phyloP scores from a whole-genome alignment of 2,329 filamentous ascomycete species.

The Rugonectria rugulosa region DNA sequence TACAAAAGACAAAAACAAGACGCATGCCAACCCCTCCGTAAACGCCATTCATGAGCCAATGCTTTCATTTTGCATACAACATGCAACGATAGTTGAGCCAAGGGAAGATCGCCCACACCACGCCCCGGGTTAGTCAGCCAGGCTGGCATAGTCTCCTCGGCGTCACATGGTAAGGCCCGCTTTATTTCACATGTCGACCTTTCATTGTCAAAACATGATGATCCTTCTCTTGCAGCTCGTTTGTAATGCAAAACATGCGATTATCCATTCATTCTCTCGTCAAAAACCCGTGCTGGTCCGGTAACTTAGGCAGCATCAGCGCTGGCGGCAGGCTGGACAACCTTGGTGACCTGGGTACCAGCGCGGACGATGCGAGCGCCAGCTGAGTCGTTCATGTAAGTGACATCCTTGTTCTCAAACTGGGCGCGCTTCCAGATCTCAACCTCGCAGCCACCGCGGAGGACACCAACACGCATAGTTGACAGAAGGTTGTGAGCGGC shows the following conservation, averaged over 20 bases:
- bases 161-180: background rate
- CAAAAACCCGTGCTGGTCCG: constrained; percentile 16
- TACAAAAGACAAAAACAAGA: constrained; percentile 30
- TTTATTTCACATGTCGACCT: constrained; percentile 17
- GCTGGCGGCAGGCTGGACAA: constrained; percentile 79
- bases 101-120: constrained; percentile 12
- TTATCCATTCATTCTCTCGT: constrained; percentile 32
- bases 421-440: constrained; percentile 93
- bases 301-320: constrained; percentile 77
- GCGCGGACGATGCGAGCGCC: constrained; percentile 87
- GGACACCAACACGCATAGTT: constrained; percentile 87
- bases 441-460: constrained; percentile 86
- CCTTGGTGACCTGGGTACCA: constrained; percentile 84
- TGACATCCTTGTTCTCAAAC: constrained; percentile 83
- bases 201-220: constrained; percentile 18
- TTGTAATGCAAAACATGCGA: constrained; percentile 24
- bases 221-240: constrained; percentile 8
- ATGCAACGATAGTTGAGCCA: constrained; percentile 21
- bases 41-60: constrained; percentile 40
- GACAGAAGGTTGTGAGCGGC: constrained; percentile 88
- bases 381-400: constrained; percentile 79
- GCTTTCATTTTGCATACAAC: constrained; percentile 32
- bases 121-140: constrained; percentile 24
- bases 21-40: constrained; percentile 23
- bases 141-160: background rate